These are phyloP conservation scores for Anthostomella pinea DNA, from an alignment of 2,329 filamentous ascomycete species.

Conservation along the genomic window DNA sequence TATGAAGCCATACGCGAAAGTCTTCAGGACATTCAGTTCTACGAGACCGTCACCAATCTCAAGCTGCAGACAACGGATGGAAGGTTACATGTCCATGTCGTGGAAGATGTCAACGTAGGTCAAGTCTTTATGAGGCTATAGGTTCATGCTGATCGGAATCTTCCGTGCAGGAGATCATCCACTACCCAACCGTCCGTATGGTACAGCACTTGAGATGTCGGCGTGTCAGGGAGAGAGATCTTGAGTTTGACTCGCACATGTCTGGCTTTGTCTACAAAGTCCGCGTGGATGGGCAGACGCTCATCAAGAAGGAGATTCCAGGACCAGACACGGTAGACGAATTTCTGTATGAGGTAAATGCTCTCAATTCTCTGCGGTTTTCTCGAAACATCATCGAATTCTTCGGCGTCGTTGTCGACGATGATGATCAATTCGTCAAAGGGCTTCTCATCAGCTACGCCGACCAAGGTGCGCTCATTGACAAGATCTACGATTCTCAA, in stretches of 20 bases:
- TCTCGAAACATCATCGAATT: conserved; percentile 80
- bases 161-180: conserved; percentile 69
- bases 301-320: conserved; percentile 98
- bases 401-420: conserved; percentile 84
- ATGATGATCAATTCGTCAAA: conserved; percentile 70
- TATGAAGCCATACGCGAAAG: conserved; percentile 94
- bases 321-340: conserved; percentile 94
- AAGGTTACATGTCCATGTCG: conserved; percentile 90
- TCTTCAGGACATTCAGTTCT: conserved; percentile 90
- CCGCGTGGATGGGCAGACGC: conserved; percentile 59
- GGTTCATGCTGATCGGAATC: conserved; percentile 6
- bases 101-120: conserved; percentile 83
- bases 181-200: conserved; percentile 71
- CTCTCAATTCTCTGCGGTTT: conserved; percentile 72
- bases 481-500: conserved; percentile 80
- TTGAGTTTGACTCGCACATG: conserved; percentile 87
- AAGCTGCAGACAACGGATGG: conserved; percentile 88
- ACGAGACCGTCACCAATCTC: conserved; percentile 91
- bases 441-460: conserved; percentile 88
- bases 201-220: conserved; percentile 70
- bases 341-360: conserved; percentile 96
- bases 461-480: conserved; percentile 81
- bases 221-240: conserved; percentile 67
- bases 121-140: background rate
- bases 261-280: conserved; percentile 98